Conservation (phyloP, 2,329 filamentous ascomycete genomes). For the Aaosphaeria arxii region DNA sequence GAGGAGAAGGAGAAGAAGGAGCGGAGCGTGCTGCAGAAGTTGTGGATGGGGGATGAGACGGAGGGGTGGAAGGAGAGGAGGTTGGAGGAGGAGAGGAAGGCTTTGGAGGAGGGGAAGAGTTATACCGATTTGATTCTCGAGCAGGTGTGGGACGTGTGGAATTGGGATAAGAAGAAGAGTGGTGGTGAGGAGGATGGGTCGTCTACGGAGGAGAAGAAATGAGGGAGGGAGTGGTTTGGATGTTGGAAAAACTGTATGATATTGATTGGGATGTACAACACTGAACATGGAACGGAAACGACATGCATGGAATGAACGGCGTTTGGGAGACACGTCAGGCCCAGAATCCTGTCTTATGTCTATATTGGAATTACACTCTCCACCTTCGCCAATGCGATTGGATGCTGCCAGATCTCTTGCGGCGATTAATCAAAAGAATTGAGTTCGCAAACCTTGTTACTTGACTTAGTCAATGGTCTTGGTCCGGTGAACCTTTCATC, state of each 20-base stretch:
- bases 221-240: conserved; percentile 6
- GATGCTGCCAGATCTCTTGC: no score
- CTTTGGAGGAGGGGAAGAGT: conserved; percentile 36
- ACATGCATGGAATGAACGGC: not conserved
- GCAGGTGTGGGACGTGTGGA: conserved; percentile 49
- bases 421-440: no score
- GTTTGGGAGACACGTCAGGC: no score
- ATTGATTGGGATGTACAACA: no score
- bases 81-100: conserved; percentile 44
- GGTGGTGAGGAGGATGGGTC: conserved; percentile 9
- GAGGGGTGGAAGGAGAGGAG: conserved; percentile 46
- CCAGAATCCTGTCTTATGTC: no score
- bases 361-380: no score
- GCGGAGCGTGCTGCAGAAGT: conserved; percentile 26
- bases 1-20: conserved; percentile 22
- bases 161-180: conserved; percentile 39
- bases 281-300: not conserved
- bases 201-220: conserved; percentile 11
- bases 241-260: not conserved
- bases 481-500: no score
- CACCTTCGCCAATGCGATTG: no score
- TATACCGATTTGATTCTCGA: conserved; percentile 44
- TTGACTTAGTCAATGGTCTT: no score
- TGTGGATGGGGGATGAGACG: conserved; percentile 41
- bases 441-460: no score